These are phyloP conservation scores for Phytophthora pisi DNA, from an alignment of 352 stramenopile species.

Conservation along the genomic window DNA sequence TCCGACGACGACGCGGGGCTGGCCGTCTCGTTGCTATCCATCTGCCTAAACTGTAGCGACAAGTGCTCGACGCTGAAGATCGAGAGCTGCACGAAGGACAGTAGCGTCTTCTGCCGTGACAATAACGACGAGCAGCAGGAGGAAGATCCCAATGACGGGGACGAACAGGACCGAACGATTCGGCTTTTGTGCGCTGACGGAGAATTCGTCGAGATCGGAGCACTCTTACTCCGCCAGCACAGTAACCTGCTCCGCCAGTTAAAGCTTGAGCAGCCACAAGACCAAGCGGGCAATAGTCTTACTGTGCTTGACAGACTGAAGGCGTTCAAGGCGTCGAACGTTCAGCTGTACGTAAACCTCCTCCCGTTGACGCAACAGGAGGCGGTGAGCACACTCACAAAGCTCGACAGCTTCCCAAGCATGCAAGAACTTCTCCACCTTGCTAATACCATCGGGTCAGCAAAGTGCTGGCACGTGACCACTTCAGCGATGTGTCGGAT, in stretches of 20 bases:
- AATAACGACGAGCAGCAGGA: slow-evolving; percentile 14
- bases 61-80: slow-evolving; percentile 51
- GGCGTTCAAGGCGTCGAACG: slow-evolving; percentile 6
- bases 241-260: slow-evolving; percentile 26
- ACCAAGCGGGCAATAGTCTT: slow-evolving; percentile 4
- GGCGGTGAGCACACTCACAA: slow-evolving; percentile 9
- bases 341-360: slow-evolving; percentile 23
- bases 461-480: slow-evolving; percentile 45
- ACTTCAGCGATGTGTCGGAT: slow-evolving; percentile 36
- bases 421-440: slow-evolving; percentile 35
- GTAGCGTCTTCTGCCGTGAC: slow-evolving; percentile 2
- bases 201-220: slow-evolving; percentile 13
- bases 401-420: slow-evolving; percentile 15
- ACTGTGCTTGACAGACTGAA: slow-evolving; percentile 2
- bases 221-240: slow-evolving; percentile 17
- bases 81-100: slow-evolving; percentile 14
- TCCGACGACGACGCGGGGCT: slow-evolving; percentile 25
- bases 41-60: slow-evolving; percentile 33
- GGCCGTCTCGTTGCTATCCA: slow-evolving; percentile 32
- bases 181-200: slow-evolving; percentile 24
- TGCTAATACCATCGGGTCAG: slow-evolving; percentile 20
- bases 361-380: slow-evolving; percentile 24
- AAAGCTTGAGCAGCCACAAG: background rate
- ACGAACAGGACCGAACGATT: slow-evolving; percentile 17
- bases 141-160: background rate